These are phyloP conservation scores for Panicum virgatum DNA, from an alignment of 202 grass and related monocot genomes.

Conservation along the genomic window DNA sequence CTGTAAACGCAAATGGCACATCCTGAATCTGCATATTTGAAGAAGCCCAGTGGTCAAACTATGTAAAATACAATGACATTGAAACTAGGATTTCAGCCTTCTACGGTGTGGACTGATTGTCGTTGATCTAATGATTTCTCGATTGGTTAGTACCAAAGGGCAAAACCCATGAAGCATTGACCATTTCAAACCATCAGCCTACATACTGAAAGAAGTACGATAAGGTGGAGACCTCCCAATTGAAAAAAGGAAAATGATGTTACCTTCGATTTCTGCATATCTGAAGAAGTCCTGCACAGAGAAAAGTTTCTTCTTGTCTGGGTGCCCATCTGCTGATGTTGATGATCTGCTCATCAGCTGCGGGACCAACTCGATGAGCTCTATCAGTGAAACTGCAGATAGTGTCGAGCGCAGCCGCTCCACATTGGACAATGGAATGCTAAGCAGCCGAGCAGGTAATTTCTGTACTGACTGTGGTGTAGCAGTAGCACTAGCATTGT, in stretches of 20 bases:
- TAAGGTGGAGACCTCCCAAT: neutral
- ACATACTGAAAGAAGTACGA: slow-evolving; percentile 9
- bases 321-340: slow-evolving; percentile 54
- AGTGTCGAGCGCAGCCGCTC: slow-evolving; percentile 82
- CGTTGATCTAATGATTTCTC: neutral
- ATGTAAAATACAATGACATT: neutral
- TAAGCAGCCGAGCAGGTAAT: slow-evolving; percentile 63
- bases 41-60: neutral
- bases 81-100: slow-evolving; percentile 6
- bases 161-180: neutral
- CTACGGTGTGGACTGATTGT: neutral
- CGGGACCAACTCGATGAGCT: slow-evolving; percentile 78
- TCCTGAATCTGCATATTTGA: slow-evolving; percentile 9
- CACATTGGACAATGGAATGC: slow-evolving; percentile 87
- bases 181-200: neutral
- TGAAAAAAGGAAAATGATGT: neutral
- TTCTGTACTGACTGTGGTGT: slow-evolving; percentile 40
- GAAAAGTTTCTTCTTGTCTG: slow-evolving; percentile 97
- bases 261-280: slow-evolving; percentile 91
- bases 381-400: slow-evolving; percentile 65
- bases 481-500: slow-evolving; percentile 14
- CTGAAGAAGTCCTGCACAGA: slow-evolving; percentile 97
- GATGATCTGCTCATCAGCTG: slow-evolving; percentile 64
- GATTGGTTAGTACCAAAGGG: neutral
- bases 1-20: neutral